These are phyloP conservation scores for Fusarium lateritium DNA, from an alignment of 2,329 filamentous ascomycete genomes.

Conservation along the genomic window DNA sequence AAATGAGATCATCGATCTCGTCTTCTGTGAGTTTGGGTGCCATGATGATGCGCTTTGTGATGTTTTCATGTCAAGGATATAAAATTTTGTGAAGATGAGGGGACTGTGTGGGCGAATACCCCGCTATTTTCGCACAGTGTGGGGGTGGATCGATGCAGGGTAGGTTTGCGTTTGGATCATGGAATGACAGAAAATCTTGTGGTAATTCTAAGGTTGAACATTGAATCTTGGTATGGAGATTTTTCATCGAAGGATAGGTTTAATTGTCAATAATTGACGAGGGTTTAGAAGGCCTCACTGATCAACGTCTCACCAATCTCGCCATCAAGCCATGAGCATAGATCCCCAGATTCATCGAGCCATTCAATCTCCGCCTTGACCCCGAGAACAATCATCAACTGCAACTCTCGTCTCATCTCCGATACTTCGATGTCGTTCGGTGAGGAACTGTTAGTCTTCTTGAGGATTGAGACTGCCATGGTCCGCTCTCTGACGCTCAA, in stretches of 20 bases:
- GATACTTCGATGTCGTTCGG: slow-evolving; percentile 51
- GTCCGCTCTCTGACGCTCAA: slow-evolving; percentile 71
- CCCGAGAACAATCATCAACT: slow-evolving; percentile 81
- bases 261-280: background rate
- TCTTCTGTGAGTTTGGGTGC: slow-evolving; percentile 77
- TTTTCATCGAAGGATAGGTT: too few species aligned
- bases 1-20: slow-evolving; percentile 91
- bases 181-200: too few species aligned
- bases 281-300: background rate
- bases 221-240: too few species aligned
- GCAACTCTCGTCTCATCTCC: slow-evolving; percentile 70
- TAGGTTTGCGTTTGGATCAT: slow-evolving; percentile 24
- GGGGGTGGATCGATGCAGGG: slow-evolving; percentile 39
- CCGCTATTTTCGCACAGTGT: slow-evolving; percentile 57
- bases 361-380: slow-evolving; percentile 85
- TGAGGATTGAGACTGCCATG: slow-evolving; percentile 69
- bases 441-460: slow-evolving; percentile 54
- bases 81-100: slow-evolving; percentile 57
- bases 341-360: slow-evolving; percentile 69
- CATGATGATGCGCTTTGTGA: slow-evolving; percentile 53
- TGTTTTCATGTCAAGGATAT: slow-evolving; percentile 35
- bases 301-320: slow-evolving; percentile 51
- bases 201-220: background rate
- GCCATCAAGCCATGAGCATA: slow-evolving; percentile 65
- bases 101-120: slow-evolving; percentile 55